Evolutionary conservation across 1,139 yeast species (phyloP), one percentile per base, ranked within the genome.

Genomic region (Yamadazyma diospyri): DNA sequence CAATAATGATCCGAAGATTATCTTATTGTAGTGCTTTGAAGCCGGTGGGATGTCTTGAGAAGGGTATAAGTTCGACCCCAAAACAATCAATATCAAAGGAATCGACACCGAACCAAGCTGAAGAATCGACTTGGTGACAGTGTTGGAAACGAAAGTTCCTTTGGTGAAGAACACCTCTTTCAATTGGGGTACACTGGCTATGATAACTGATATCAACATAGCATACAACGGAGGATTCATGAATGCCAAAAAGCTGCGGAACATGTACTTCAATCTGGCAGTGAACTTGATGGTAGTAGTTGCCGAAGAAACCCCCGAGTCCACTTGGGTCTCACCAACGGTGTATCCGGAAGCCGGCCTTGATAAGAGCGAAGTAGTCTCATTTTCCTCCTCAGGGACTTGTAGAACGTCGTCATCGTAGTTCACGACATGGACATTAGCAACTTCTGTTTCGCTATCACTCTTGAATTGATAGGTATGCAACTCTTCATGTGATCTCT

Each of bases 191-290:
- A 86, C 68, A 1, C 94, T 76, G 1, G 97, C 98, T 35, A 92
- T 89, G 16, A 85, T 42, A 13, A 92, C 78, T 7, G 97, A 81
- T 1, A 81, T 59, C 16, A 86, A 57, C 97, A 92, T 92, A 9
- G 97, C 81, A 70, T 88, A 92, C 41, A 92, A 66, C 7, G 98
- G 98, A 8, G 97, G 97, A 57, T 92, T 92, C 95, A 92, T 87
- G 48, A 78, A 78, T 3, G 23, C 29, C 2, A 42, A 16, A 25
- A 45, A 30, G 6, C 33, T 25, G 4, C 23, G 7, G 19, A 39
- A 15, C 6, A 29, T 6, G 10, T 4, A 11, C 9, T 19, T 16
- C 4, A 20, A 9, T 25, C 13, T 20, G 3, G 23, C 12, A 4
- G 26, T 10, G 7, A 14, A 14, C 21, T 17, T 23, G 14, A 18